Evolutionary conservation across 495 filamentous ascomycete species (phyloP), one percentile per base, ranked within the genome.

Genomic region (Aspergillus nanangensis): DNA sequence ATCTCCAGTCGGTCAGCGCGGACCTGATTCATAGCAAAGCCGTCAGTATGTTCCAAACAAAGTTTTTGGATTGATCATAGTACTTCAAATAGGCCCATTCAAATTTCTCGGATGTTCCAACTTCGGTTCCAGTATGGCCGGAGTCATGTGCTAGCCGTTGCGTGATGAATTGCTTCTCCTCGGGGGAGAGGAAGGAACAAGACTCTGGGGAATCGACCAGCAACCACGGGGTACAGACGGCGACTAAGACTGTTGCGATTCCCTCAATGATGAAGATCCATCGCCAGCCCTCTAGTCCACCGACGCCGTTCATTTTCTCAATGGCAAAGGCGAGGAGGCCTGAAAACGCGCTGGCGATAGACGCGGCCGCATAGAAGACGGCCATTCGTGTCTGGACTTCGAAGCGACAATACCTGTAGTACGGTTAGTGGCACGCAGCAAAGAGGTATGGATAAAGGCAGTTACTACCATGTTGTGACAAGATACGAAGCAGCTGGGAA

Each of bases 361-460:
- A 83, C 1, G 90, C 90, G 2, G 80, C 84, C 48, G 71, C 72
- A 73, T 89, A 95, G 74, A 96, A 95, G 69, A 96, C 83, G 17
- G 78, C 83, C 63, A 87, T 95, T 8, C 92, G 80, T 58, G 85
- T 86, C 66, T 95, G 90, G 2, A 90, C 87, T 67, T 96, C 92
- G 19, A 67, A 67, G 22, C 90, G 81, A 97, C 88, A 89, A 95
- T 82, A 87, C n/a, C n/a, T n/a, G n/a, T n/a, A n/a, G n/a, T n/a
- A n/a, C n/a, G n/a, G n/a, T n/a, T n/a, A n/a, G n/a, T n/a, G n/a
- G n/a, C n/a, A n/a, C 89, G 17, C 81, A n/a, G n/a, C 76, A 50
- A 88, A 74, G 2, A 93, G 68, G 56, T 91, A 93, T 3, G 48
- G 41, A 1, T 38, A 2, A 8, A 5, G 21, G 9, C 13, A 14